Evolutionary conservation across 148 eudicot genomes (phyloP).

Genomic region (Cornus controversa): DNA sequence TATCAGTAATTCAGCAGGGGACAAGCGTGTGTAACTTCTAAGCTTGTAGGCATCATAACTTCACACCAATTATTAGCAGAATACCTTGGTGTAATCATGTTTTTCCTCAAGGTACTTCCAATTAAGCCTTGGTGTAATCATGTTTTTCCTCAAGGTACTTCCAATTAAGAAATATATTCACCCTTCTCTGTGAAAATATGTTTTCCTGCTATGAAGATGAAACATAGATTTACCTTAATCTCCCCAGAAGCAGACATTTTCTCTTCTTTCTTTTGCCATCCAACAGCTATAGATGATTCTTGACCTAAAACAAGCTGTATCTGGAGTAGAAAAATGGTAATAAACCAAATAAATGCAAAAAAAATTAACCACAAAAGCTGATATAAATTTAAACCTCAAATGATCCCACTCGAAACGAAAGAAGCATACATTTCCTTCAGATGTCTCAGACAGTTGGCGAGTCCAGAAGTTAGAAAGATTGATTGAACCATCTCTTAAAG

Average conservation of each 20-base stretch:
- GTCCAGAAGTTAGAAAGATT: conserved; percentile 91
- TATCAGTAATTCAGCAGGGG: neutral
- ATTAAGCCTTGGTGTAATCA: neutral
- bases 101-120: neutral
- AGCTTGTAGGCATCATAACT: neutral
- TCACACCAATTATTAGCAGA: neutral
- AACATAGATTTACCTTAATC: conserved; percentile 59
- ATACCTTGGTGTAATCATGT: neutral
- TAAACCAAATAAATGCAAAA: neutral
- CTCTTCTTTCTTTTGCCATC: conserved; percentile 94
- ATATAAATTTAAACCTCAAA: neutral
- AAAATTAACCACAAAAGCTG: neutral
- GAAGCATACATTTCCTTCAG: conserved; percentile 67
- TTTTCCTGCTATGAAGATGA: neutral
- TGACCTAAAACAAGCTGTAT: conserved; percentile 78
- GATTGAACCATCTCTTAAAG: conserved; percentile 79
- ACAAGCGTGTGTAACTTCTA: neutral
- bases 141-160: conserved; percentile 1
- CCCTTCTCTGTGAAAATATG: neutral
- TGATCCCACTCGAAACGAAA: neutral
- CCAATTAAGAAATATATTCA: neutral
- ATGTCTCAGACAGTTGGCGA: conserved; percentile 76
- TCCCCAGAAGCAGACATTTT: conserved; percentile 80
- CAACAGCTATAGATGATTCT: conserved; percentile 79
- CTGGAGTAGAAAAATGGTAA: conserved; percentile 39